Conservation (phyloP, 23 red algal species). For the Gracilariopsis chorda region DNA sequence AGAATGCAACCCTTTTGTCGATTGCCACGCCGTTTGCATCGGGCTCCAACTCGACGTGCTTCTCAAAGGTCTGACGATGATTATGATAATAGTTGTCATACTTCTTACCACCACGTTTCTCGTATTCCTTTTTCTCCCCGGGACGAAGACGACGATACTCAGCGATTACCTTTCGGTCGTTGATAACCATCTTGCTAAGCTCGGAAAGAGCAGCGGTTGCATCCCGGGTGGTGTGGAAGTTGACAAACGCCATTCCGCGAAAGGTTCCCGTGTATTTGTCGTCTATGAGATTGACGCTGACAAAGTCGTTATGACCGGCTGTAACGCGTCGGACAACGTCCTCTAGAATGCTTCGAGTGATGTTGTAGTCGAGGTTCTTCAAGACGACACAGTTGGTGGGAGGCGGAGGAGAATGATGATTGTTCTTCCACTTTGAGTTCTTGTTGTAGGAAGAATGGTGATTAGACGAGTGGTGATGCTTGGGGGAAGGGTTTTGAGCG, state of each 20-base stretch:
- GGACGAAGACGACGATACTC: slow-evolving; percentile 55
- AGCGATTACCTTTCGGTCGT: slow-evolving; percentile 37
- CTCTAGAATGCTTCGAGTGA: slow-evolving; percentile 11
- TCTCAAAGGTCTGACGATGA: slow-evolving; percentile 15
- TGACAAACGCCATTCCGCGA: slow-evolving; percentile 66
- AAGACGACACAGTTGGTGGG: slow-evolving; percentile 44
- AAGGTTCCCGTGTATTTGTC: slow-evolving; percentile 49
- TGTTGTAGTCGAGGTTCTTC: slow-evolving; percentile 65
- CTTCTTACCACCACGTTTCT: not conserved
- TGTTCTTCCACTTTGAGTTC: not conserved
- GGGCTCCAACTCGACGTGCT: not conserved
- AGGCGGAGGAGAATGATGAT: not conserved
- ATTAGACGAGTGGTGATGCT: not conserved
- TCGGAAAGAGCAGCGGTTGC: slow-evolving; percentile 47
- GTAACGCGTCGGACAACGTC: slow-evolving; percentile 39
- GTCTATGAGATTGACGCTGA: slow-evolving; percentile 37
- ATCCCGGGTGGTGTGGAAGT: slow-evolving; percentile 29
- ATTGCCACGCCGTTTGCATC: slow-evolving; percentile 20
- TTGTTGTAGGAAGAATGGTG: not conserved
- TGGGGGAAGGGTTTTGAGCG: not conserved
- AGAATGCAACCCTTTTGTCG: slow-evolving; percentile 41
- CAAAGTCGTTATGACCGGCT: slow-evolving; percentile 35
- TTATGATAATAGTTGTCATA: slow-evolving; percentile 24
- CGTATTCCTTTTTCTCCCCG: slow-evolving; percentile 28
- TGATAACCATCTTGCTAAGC: slow-evolving; percentile 58